These are phyloP conservation scores for Blepharisma stoltei DNA, from an alignment of 73 alveolate genomes.

Conservation along the genomic window DNA sequence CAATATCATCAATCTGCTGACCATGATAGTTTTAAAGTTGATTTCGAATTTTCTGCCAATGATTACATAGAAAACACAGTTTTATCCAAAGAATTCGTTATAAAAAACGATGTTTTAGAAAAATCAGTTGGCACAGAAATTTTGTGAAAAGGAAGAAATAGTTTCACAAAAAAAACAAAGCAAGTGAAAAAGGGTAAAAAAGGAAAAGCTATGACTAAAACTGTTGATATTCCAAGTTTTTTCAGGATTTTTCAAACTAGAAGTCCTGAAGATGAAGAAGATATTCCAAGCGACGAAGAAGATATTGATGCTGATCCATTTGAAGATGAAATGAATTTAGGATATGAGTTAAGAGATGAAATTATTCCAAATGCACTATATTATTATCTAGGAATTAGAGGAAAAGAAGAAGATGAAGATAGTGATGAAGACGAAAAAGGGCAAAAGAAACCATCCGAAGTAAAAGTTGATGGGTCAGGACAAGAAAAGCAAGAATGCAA, in stretches of 20 bases:
- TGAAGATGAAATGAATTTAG: neutral
- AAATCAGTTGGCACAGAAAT: constrained; percentile 16
- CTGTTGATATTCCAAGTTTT: constrained; percentile 20
- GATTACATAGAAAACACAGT: neutral
- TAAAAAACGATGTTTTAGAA: neutral
- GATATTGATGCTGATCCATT: neutral
- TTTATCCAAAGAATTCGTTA: neutral
- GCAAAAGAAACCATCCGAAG: neutral
- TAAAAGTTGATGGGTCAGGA: constrained; percentile 30
- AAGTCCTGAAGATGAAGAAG: constrained; percentile 18
- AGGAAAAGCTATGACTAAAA: neutral
- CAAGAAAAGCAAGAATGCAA: constrained; percentile 1
- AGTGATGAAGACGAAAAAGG: neutral
- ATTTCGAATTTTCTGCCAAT: constrained; percentile 8
- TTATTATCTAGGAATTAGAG: constrained; percentile 20
- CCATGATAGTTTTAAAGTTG: neutral
- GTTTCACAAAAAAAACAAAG: neutral
- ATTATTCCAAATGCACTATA: constrained; percentile 19
- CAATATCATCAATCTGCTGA: neutral
- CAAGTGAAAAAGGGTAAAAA: constrained; percentile 8
- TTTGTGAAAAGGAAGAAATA: neutral
- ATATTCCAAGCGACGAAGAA: neutral
- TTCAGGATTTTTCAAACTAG: neutral
- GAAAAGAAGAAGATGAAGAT: neutral
- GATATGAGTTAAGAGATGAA: constrained; percentile 26